phyloP scores from a whole-genome alignment of 2,329 filamentous ascomycete genomes.

The Claviceps monticola region DNA sequence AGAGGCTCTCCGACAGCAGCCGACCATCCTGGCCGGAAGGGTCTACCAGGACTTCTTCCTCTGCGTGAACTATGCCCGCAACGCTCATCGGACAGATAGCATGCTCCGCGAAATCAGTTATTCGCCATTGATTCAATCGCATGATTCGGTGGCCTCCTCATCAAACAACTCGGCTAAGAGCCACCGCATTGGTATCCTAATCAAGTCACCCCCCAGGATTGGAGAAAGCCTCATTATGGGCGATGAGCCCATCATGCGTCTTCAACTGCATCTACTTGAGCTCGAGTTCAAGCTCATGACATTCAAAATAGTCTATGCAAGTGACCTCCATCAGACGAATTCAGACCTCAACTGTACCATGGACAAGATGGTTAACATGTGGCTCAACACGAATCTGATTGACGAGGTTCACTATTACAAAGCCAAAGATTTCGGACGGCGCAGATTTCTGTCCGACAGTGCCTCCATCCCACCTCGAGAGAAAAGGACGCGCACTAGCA shows the following conservation, averaged over 20 bases:
- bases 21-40: slow-evolving; percentile 10
- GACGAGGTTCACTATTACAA: slow-evolving; percentile 16
- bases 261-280: slow-evolving; percentile 15
- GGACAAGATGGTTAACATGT: slow-evolving; percentile 15
- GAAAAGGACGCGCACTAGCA: slow-evolving; percentile 10
- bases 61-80: slow-evolving; percentile 17
- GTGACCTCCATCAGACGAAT: slow-evolving; percentile 11
- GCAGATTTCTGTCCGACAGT: slow-evolving; percentile 4
- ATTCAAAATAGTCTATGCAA: slow-evolving; percentile 16
- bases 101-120: slow-evolving; percentile 11
- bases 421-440: slow-evolving; percentile 15
- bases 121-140: slow-evolving; percentile 10
- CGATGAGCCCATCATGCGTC: slow-evolving; percentile 14
- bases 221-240: slow-evolving; percentile 10
- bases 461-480: slow-evolving; percentile 9
- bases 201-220: slow-evolving; percentile 11
- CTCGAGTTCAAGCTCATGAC: slow-evolving; percentile 17
- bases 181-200: slow-evolving; percentile 9
- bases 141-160: slow-evolving; percentile 11
- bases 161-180: slow-evolving; percentile 12
- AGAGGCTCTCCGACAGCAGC: slow-evolving; percentile 13
- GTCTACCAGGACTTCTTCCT: slow-evolving; percentile 16
- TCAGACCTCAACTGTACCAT: slow-evolving; percentile 12
- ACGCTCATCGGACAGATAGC: slow-evolving; percentile 7
- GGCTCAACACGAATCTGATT: slow-evolving; percentile 15